Evolutionary conservation across 495 filamentous ascomycete genomes (phyloP).

Genomic region (Bathelium albidoporum): DNA sequence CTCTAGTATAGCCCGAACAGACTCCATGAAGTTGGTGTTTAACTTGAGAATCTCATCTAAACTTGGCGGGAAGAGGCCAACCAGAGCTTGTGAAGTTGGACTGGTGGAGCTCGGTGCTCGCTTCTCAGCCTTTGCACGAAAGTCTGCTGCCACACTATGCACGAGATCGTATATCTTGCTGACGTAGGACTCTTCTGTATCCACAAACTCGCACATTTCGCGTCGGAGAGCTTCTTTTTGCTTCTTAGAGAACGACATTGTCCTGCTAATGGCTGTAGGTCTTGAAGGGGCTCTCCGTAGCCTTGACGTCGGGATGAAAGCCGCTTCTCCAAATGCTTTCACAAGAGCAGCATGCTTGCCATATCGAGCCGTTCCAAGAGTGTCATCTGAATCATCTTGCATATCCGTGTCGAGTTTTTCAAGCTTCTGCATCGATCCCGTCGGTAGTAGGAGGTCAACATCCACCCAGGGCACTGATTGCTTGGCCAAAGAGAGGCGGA

Average conservation of each 20-base stretch:
- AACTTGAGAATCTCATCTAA: slow-evolving; percentile 65
- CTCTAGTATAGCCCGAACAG: slow-evolving; percentile 64
- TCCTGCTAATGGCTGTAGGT: slow-evolving; percentile 64
- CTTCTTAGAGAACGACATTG: slow-evolving; percentile 60
- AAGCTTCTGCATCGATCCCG: slow-evolving; percentile 53
- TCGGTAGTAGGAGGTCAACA: slow-evolving; percentile 74
- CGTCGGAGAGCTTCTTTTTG: slow-evolving; percentile 76
- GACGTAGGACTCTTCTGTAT: slow-evolving; percentile 92
- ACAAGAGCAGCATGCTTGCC: slow-evolving; percentile 63
- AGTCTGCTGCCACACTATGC: slow-evolving; percentile 62
- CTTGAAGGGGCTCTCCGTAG: slow-evolving; percentile 79
- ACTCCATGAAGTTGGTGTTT: slow-evolving; percentile 67
- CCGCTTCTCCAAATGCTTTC: slow-evolving; percentile 64
- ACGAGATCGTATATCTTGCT: slow-evolving; percentile 72
- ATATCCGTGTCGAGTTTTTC: slow-evolving; percentile 48
- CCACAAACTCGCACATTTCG: slow-evolving; percentile 83
- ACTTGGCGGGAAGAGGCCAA: slow-evolving; percentile 69
- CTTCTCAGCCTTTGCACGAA: slow-evolving; percentile 53
- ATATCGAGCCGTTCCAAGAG: slow-evolving; percentile 40
- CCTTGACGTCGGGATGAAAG: slow-evolving; percentile 81
- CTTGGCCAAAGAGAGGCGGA: slow-evolving; percentile 62
- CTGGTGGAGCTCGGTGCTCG: slow-evolving; percentile 53
- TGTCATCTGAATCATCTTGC: slow-evolving; percentile 20
- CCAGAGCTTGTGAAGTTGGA: slow-evolving; percentile 59
- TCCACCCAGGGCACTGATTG: slow-evolving; percentile 76